Conservation (phyloP, 108 stramenopile species). For the Nitzschia putrida region DNA sequence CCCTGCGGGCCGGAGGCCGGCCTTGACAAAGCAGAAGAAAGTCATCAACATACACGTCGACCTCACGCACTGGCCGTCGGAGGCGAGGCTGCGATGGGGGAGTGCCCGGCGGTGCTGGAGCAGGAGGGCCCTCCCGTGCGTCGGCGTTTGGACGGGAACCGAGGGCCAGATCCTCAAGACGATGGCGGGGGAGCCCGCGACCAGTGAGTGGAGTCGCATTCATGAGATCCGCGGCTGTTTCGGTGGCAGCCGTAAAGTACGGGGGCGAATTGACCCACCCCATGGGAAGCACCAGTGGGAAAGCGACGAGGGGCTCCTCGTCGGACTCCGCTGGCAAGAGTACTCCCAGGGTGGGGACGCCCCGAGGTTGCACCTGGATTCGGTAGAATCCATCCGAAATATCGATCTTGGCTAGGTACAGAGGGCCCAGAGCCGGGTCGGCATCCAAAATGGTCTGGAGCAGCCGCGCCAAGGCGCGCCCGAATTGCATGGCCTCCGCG, state of each 20-base stretch:
- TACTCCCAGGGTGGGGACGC: slow-evolving; percentile 38
- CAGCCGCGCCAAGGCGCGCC: slow-evolving; percentile 30
- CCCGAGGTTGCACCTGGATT: slow-evolving; percentile 14
- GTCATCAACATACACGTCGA: slow-evolving; percentile 53
- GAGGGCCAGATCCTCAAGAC: slow-evolving; percentile 20
- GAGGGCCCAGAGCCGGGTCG: slow-evolving; percentile 13
- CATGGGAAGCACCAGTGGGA: slow-evolving; percentile 47
- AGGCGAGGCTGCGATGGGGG: neutral
- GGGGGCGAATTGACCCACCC: slow-evolving; percentile 50
- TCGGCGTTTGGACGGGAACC: too few relatives aligned
- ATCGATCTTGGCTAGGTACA: slow-evolving; percentile 25
- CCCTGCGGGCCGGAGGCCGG: neutral
- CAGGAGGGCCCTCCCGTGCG: neutral
- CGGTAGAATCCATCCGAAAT: slow-evolving; percentile 46
- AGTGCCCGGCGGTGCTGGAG: neutral
- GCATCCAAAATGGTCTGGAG: slow-evolving; percentile 15
- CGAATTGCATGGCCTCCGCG: slow-evolving; percentile 41
- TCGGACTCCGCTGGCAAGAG: slow-evolving; percentile 19
- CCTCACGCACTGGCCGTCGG: slow-evolving; percentile 25
- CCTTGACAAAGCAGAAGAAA: slow-evolving; percentile 39
- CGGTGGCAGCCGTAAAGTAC: slow-evolving; percentile 43
- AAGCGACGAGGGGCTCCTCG: slow-evolving; percentile 24
- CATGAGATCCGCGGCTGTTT: slow-evolving; percentile 30
- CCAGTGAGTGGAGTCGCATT: neutral
- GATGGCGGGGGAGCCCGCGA: slow-evolving; percentile 10